These are phyloP conservation scores for Sarocladiaceae sp. DNA, from an alignment of 2,329 filamentous ascomycete genomes.

Conservation along the genomic window DNA sequence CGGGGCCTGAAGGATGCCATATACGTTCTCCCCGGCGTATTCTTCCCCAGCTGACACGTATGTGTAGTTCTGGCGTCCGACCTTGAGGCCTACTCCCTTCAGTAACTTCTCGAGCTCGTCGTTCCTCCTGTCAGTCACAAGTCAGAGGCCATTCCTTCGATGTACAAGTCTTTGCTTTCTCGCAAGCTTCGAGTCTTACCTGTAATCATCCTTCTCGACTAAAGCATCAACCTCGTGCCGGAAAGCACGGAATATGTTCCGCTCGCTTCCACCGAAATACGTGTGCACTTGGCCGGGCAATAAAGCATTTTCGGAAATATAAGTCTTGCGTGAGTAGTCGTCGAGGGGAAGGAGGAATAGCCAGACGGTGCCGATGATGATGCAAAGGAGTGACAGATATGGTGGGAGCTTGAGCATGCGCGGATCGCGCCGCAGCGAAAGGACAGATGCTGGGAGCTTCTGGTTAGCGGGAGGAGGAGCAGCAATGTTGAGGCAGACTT, in stretches of 20 bases:
- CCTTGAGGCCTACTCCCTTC: conserved; percentile 75
- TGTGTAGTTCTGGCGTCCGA: conserved; percentile 81
- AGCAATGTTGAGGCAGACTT: conserved; percentile 21
- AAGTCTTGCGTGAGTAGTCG: conserved; percentile 86
- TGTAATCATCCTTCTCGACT: conserved; percentile 46
- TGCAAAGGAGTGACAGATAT: conserved; percentile 80
- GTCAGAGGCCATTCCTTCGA: not conserved
- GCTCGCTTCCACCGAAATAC: conserved; percentile 94
- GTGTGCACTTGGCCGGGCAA: conserved; percentile 95
- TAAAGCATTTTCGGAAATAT: conserved; percentile 96
- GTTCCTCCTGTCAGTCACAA: conserved; percentile 44
- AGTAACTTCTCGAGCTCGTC: conserved; percentile 73
- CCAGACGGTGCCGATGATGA: conserved; percentile 83
- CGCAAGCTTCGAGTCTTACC: conserved; percentile 33
- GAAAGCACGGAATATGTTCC: conserved; percentile 90
- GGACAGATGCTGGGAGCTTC: conserved; percentile 47
- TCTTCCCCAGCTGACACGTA: conserved; percentile 74
- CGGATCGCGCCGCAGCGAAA: conserved; percentile 74
- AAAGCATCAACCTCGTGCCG: conserved; percentile 73
- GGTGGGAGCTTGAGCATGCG: conserved; percentile 79
- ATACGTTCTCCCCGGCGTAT: conserved; percentile 82
- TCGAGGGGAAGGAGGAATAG: conserved; percentile 85
- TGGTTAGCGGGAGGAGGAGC: not conserved
- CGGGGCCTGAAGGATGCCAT: conserved; percentile 88
- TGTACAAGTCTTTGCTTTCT: not conserved